A percentile compares a stretch with the other conserved stretches of the same genome.
Evolutionary conservation across 2,329 filamentous ascomycete species (phyloP).

Genomic region (Aspergillus sojae): DNA sequence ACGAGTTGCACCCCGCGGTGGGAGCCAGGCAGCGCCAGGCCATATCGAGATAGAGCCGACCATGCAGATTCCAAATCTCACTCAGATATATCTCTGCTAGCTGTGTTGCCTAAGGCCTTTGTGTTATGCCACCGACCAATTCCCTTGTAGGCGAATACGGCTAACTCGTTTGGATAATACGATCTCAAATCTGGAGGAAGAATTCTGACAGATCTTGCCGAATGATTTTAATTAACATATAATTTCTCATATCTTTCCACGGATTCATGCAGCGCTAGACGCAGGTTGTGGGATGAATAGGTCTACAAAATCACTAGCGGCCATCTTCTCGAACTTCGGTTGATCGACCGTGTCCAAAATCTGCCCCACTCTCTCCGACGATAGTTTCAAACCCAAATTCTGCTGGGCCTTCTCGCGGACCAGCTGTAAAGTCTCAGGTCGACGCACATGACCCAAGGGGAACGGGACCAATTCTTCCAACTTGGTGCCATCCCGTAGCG

Average conservation of each 20-base stretch:
- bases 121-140: too few species aligned
- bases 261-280: not conserved
- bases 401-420: not conserved
- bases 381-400: not conserved
- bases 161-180: too few species aligned
- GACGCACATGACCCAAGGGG: slow-evolving; percentile 30
- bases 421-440: not conserved
- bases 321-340: not conserved
- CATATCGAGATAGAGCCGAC: accelerated
- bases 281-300: not conserved
- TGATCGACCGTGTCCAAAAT: not conserved
- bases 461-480: slow-evolving; percentile 42
- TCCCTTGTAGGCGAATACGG: too few species aligned
- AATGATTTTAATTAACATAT: not conserved
- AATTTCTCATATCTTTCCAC: not conserved
- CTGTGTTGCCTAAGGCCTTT: too few species aligned
- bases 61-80: accelerated
- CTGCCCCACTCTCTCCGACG: not conserved
- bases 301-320: not conserved
- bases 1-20: too few species aligned
- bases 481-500: slow-evolving; percentile 25
- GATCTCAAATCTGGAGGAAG: too few species aligned
- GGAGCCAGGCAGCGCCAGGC: too few species aligned
- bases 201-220: accelerated
- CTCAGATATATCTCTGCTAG: too few species aligned